Base-by-base conservation (phyloP, 2,329 filamentous ascomycete species). In the Camillea tinctor region DNA sequence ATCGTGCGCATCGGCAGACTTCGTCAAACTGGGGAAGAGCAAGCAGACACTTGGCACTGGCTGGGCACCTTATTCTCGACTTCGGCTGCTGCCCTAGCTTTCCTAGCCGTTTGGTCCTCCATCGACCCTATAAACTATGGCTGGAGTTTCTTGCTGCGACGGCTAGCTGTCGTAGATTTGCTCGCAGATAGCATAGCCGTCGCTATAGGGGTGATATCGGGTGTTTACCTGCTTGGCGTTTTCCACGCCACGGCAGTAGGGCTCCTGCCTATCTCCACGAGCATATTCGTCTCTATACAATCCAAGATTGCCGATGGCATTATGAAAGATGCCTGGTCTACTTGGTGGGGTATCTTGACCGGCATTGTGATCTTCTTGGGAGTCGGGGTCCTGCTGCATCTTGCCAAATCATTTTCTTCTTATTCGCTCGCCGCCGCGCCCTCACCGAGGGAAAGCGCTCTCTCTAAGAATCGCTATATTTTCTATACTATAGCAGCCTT, bases 121-220 rank as follows among this genome's bases (percentile, higher is more conserved):
- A 56, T 72, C n/a, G 68, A 73, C 50, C 59, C 55, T 26, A 59
- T 60, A 22, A 71, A 73, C 55, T 65, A 70, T 11, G 55, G 66
- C n/a, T 69, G 71, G 67, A 73, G 73, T 17, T 52, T 76, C n/a
- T 59, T 63, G 0, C 69, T 75, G 13, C 63, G 66, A 24, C 63
- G 62, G 30, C 65, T 73, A 4, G 70, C 66, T 3, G 50, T 71
- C 1, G 60, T 69, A 7, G 73, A 76, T 23, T 62, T 77, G 5
- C 22, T 72, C 15, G 8, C 71, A 15, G 73, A 76, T 52, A 72
- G 73, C 26, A 53, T 66, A 1, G 54, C 67, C 3, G 69, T 69
- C 4, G 61, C 67, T 4, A 19, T 61, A 6, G 65, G 55, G 6
- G 52, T 76, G 1, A n/a, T 72, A 15, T 72, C 67, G 5, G 64